phyloP scores from a whole-genome alignment of 331 rosid genomes.

The Rhamnella rubrinervis region DNA sequence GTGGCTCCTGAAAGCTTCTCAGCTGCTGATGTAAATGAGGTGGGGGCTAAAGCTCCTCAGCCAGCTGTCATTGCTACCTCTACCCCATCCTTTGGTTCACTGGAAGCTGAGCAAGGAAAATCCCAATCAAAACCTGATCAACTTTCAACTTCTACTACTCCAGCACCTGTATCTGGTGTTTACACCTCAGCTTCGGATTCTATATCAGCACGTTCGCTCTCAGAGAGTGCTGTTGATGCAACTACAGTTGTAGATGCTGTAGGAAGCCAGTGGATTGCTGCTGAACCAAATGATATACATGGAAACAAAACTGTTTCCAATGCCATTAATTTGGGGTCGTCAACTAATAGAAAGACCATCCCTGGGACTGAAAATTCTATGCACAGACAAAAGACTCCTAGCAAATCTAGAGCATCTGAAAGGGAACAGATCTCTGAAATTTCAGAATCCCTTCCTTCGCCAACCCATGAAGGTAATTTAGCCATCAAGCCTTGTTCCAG shows the following conservation, averaged over 20 bases:
- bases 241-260: conserved; percentile 34
- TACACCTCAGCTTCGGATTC: conserved; percentile 46
- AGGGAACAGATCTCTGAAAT: conserved; percentile 23
- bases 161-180: conserved; percentile 30
- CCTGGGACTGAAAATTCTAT: conserved; percentile 25
- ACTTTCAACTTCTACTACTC: conserved; percentile 27
- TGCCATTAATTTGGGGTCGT: conserved; percentile 33
- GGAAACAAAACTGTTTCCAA: conserved; percentile 30
- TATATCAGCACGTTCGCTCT: conserved; percentile 31
- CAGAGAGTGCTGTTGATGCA: conserved; percentile 21
- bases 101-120: conserved; percentile 36
- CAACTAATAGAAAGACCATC: conserved; percentile 33
- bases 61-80: conserved; percentile 34
- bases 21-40: conserved; percentile 23
- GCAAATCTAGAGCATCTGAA: conserved; percentile 38
- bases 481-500: conserved; percentile 33
- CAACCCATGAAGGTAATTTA: conserved; percentile 35
- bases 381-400: conserved; percentile 20
- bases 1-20: conserved; percentile 31
- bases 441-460: conserved; percentile 22
- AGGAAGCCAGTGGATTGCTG: conserved; percentile 31
- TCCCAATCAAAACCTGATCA: conserved; percentile 34
- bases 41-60: conserved; percentile 39
- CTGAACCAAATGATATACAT: conserved; percentile 33
- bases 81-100: conserved; percentile 28